Conservation (phyloP, 768 basidiomycete genomes). For the Mycena rebaudengoi region DNA sequence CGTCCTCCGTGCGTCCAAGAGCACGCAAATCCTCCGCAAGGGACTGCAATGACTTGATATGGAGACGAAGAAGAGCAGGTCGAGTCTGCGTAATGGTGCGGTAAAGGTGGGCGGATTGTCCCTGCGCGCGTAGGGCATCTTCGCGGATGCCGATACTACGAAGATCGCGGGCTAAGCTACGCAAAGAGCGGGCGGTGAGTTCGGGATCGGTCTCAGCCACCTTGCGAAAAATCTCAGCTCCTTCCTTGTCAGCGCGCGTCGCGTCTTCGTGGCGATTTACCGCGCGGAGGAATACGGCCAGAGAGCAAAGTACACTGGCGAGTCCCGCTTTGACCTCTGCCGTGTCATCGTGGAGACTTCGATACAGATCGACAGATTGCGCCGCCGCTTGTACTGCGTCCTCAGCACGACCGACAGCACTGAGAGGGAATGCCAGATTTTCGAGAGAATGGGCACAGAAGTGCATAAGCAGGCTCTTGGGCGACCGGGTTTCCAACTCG, state of each 20-base stretch:
- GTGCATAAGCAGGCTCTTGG: not conserved
- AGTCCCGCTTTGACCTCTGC: not conserved
- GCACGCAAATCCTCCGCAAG: constrained; percentile 5
- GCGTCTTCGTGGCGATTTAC: not conserved
- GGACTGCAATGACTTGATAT: not conserved
- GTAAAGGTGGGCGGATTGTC: not conserved
- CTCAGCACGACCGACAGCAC: not conserved
- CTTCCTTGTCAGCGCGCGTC: not conserved
- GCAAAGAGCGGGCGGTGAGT: not conserved
- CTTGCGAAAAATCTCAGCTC: not conserved
- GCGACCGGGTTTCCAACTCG: not conserved
- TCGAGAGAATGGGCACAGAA: not conserved
- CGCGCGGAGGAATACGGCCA: constrained; percentile 1
- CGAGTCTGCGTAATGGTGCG: not conserved
- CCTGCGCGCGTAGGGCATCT: constrained; percentile 1
- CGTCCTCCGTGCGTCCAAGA: constrained; percentile 1
- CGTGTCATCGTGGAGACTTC: not conserved
- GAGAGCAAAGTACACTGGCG: not conserved
- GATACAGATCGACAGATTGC: not conserved
- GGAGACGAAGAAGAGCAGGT: not conserved
- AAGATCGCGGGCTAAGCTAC: not conserved
- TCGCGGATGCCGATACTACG: not conserved
- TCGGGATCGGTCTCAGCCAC: not conserved
- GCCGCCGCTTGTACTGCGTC: not conserved
- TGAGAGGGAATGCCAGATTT: not conserved